Percentiles rank a stretch among this genome's conserved stretches.
phyloP scores from a whole-genome alignment of 805 yeast species.

The Jamesozyma piceae region DNA sequence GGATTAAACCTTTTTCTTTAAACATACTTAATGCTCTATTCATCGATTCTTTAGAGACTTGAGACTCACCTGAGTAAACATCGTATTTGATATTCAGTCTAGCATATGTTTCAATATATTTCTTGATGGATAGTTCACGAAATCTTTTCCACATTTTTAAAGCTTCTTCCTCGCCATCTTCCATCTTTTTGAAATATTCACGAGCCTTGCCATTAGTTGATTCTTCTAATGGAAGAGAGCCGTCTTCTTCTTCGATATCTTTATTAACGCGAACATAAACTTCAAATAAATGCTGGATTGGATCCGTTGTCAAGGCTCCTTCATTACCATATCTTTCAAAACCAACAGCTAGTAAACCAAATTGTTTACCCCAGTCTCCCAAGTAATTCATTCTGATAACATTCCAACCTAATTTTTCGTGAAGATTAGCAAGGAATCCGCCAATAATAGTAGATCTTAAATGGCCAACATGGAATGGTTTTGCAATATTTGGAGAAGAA shows the following conservation, averaged over 20 bases:
- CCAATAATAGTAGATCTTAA: constrained; percentile 95
- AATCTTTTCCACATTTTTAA: constrained; percentile 72
- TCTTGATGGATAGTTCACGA: constrained; percentile 78
- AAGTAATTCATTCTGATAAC: constrained; percentile 85
- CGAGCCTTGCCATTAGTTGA: constrained; percentile 76
- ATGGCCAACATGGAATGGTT: constrained; percentile 99
- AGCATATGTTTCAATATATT: constrained; percentile 77
- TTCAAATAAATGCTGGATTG: constrained; percentile 87
- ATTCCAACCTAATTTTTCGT: constrained; percentile 83
- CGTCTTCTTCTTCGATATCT: constrained; percentile 53
- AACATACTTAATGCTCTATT: constrained; percentile 51
- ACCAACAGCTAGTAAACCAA: constrained; percentile 90
- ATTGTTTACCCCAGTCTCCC: constrained; percentile 99
- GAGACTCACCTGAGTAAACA: constrained; percentile 90
- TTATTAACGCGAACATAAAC: constrained; percentile 82
- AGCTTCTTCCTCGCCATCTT: constrained; percentile 83
- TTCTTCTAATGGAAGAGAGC: constrained; percentile 35
- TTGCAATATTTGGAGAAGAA: constrained; percentile 95
- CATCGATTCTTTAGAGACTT: constrained; percentile 70
- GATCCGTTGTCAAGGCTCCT: constrained; percentile 58
- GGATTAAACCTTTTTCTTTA: constrained; percentile 57
- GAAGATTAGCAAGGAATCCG: constrained; percentile 81
- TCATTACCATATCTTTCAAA: constrained; percentile 77
- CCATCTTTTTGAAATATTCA: constrained; percentile 80
- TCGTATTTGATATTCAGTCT: constrained; percentile 86